phyloP scores from a whole-genome alignment of 768 basidiomycete genomes.

The Lyophyllum atratum region DNA sequence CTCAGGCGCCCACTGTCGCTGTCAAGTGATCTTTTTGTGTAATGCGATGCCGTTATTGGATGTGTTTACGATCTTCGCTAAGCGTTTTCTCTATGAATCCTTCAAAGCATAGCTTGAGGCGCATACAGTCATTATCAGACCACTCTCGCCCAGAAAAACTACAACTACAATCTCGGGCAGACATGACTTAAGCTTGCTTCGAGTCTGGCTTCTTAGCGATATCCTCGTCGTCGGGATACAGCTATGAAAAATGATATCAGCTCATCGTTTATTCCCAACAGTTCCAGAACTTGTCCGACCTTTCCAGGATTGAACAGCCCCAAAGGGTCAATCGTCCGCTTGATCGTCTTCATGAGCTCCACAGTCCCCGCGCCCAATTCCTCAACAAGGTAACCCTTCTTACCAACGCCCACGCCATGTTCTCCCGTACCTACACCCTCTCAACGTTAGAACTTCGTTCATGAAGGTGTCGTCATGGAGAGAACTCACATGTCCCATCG shows the following conservation, averaged over 20 bases:
- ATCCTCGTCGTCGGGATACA: slow-evolving; percentile 20
- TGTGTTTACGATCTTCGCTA: background rate
- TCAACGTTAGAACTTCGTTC: background rate
- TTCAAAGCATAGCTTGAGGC: background rate
- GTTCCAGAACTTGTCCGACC: slow-evolving; percentile 32
- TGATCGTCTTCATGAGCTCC: slow-evolving; percentile 81
- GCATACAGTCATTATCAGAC: background rate
- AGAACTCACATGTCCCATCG: slow-evolving; percentile 68
- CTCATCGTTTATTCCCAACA: background rate
- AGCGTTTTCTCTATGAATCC: background rate
- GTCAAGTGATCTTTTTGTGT: slow-evolving; percentile 22
- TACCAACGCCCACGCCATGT: slow-evolving; percentile 88
- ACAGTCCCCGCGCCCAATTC: slow-evolving; percentile 87
- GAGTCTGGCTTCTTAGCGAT: background rate
- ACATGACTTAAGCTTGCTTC: too few species aligned
- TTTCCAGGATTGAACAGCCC: slow-evolving; percentile 86
- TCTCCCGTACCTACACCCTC: slow-evolving; percentile 64
- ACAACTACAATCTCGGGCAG: too few species aligned
- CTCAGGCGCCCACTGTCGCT: slow-evolving; percentile 21
- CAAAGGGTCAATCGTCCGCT: slow-evolving; percentile 71
- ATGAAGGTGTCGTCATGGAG: background rate
- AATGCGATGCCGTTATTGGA: slow-evolving; percentile 9
- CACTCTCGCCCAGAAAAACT: background rate
- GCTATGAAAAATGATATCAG: slow-evolving; percentile 9
- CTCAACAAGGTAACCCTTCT: slow-evolving; percentile 75